phyloP scores from a whole-genome alignment of 345 rosid species.

The Clausena lansium region DNA sequence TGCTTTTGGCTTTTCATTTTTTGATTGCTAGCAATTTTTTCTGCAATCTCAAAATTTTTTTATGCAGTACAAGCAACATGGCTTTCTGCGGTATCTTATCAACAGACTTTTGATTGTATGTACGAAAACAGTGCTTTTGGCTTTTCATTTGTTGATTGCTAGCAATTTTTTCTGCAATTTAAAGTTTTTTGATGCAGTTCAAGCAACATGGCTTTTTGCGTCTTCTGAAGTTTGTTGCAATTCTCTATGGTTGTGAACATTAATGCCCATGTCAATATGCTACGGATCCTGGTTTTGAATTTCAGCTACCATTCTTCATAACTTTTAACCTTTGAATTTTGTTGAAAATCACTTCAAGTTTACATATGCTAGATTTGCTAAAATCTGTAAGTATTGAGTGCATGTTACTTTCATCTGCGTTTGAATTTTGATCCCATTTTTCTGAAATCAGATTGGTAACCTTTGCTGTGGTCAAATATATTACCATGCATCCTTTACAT shows the following conservation, averaged over 20 bases:
- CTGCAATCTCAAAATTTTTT: background rate
- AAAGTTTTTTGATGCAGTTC: background rate
- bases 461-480: background rate
- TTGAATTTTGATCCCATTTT: no score
- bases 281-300: background rate
- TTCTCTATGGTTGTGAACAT: background rate
- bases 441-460: background rate
- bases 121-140: background rate
- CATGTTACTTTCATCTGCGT: background rate
- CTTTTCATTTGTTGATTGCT: background rate
- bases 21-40: background rate
- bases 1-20: background rate
- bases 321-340: background rate
- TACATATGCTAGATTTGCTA: background rate
- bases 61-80: background rate
- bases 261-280: background rate
- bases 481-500: background rate
- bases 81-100: constrained; percentile 30
- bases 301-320: background rate
- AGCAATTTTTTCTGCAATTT: background rate
- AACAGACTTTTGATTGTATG: background rate
- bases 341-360: background rate
- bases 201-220: constrained; percentile 1
- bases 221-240: constrained; percentile 1
- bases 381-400: background rate